These are phyloP conservation scores for Thermothielavioides terrestris DNA, from an alignment of 495 filamentous ascomycete species.

Conservation along the genomic window DNA sequence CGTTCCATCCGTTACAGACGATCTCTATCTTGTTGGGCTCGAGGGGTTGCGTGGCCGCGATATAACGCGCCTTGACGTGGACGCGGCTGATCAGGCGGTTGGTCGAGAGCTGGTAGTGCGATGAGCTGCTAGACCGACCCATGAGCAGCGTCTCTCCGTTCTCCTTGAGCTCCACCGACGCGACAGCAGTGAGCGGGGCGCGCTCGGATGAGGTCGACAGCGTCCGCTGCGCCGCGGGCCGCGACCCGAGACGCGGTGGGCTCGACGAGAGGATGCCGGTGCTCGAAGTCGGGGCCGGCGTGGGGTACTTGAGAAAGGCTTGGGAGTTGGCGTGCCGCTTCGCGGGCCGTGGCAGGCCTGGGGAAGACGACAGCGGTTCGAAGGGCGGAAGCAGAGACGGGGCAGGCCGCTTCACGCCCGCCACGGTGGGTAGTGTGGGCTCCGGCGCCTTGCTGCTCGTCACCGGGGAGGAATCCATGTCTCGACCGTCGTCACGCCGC, in stretches of 20 bases:
- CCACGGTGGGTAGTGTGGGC: slow-evolving; percentile 39
- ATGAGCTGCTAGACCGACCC: slow-evolving; percentile 87
- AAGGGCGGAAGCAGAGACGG: slow-evolving; percentile 82
- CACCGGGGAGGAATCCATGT: slow-evolving; percentile 29
- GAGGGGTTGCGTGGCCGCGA: slow-evolving; percentile 51
- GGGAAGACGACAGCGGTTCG: slow-evolving; percentile 86
- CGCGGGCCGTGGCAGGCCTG: slow-evolving; percentile 62
- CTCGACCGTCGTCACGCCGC: slow-evolving; percentile 5
- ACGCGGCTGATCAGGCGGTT: slow-evolving; percentile 87
- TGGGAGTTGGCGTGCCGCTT: slow-evolving; percentile 56
- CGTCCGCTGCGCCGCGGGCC: slow-evolving; percentile 50
- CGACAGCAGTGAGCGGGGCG: slow-evolving; percentile 70
- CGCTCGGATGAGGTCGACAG: slow-evolving; percentile 72
- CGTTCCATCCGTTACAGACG: slow-evolving; percentile 92
- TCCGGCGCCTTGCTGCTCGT: slow-evolving; percentile 16
- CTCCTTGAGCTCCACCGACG: slow-evolving; percentile 68
- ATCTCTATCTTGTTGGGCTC: slow-evolving; percentile 70
- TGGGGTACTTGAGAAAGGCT: slow-evolving; percentile 63
- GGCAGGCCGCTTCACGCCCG: slow-evolving; percentile 69
- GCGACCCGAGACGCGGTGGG: slow-evolving; percentile 51
- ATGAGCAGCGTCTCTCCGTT: slow-evolving; percentile 76
- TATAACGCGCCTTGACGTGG: slow-evolving; percentile 82
- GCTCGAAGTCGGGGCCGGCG: slow-evolving; percentile 86
- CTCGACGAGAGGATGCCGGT: slow-evolving; percentile 88
- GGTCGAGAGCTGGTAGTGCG: slow-evolving; percentile 81